These are phyloP conservation scores for Carex scoparia DNA, from an alignment of 176 grass and related monocot genomes.

Conservation along the genomic window DNA sequence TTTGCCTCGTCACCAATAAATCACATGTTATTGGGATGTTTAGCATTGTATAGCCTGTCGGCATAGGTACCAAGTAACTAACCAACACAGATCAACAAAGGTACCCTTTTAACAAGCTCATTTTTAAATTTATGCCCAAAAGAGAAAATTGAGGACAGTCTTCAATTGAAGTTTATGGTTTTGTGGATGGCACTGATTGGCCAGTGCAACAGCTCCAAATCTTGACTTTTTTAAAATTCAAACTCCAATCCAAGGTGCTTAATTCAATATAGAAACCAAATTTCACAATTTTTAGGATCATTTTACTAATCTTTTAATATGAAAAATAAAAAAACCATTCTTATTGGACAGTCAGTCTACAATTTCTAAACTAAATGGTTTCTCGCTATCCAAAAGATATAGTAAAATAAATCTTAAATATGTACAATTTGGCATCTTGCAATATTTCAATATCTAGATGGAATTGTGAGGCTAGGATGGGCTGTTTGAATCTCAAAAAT, in stretches of 20 bases:
- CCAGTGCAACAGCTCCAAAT: neutral
- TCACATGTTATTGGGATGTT: neutral
- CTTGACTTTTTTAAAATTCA: neutral
- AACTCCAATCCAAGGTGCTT: neutral
- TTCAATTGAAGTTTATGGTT: neutral
- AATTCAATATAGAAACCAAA: neutral
- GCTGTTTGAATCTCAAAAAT: neutral
- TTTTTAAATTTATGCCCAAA: neutral
- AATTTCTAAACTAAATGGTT: neutral
- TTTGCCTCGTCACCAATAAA: neutral
- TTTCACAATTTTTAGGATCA: neutral
- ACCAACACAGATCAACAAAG: neutral
- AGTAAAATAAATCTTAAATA: neutral
- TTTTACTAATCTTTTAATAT: neutral
- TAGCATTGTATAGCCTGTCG: neutral
- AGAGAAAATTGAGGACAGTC: neutral
- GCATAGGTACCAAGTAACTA: neutral
- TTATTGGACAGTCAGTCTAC: neutral
- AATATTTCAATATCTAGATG: neutral
- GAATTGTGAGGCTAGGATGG: neutral
- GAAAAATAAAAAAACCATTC: neutral
- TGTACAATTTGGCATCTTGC: neutral
- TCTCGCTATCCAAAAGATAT: too few relatives aligned
- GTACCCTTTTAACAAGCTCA: neutral
- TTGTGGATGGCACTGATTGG: neutral